Base-by-base conservation (phyloP, 2,329 filamentous ascomycete genomes). In the Thielaviopsis ethacetica region DNA sequence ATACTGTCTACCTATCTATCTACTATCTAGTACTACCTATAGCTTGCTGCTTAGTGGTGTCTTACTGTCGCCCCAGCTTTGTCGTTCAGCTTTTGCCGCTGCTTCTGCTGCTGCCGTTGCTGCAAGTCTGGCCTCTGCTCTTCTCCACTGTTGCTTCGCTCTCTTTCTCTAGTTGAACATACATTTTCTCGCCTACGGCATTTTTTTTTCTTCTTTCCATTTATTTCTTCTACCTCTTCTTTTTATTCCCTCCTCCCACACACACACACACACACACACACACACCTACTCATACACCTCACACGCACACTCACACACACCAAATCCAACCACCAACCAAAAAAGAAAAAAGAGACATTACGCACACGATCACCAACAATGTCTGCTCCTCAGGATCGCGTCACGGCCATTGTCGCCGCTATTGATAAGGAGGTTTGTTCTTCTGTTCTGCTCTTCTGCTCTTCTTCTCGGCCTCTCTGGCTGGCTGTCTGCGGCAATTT, bases 401-500 rank as follows among this genome's bases (percentile, higher is more conserved):
- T 85, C 65, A 85, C 89, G 72, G 78, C 85, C 68, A 85, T 88
- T 68, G 78, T 93, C 69, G 80, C 81, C 66, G 80, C 85, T 75
- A 84, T 94, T 74, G 88, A 94, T 75, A 85, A 83, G 69, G 86
- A 90, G 84, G 87, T 91, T 74, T 65, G 81, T 75, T 59, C 60
- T 7, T 54, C 19, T 54, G 41, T 22, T 19, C 58, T 22, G 26
- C 22, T 44, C 17, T 41, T 54, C 24, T 19, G 17, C 53, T 56
- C 41, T 17, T 56, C 38, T 50, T 44, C 24, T 58, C 55, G 24
- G 54, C 58, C 44, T 57, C 54, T 60, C 15, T 34, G 30, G 30
- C 13, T 44, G 3, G 13, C 10, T 9, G 10, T 6, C 30, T 34
- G 30, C 30, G 7, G 30, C 30, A 34, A 12, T 34, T 34, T 34